Base-by-base conservation (phyloP, 768 basidiomycete genomes). In the Auriscalpium orientale region DNA sequence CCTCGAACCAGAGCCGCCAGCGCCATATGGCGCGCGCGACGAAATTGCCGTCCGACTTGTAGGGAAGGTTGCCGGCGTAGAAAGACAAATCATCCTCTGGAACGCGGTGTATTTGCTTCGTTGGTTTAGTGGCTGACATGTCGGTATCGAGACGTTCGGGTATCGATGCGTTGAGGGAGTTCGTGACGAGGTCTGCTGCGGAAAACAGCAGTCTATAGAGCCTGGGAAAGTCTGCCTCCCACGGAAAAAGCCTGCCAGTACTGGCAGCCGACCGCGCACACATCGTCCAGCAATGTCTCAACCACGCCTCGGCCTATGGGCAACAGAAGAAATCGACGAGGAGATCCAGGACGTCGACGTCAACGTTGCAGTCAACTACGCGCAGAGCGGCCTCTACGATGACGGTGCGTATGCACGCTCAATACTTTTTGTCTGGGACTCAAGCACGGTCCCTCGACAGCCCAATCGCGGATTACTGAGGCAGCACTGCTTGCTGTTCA, bases 301-400 rank as follows among this genome's bases (percentile, higher is more conserved):
- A 71, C 86, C 85, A 70, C 80, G 87, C 35, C 80, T 81, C 55
- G 76, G 84, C 34, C 64, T 89, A 21, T 91, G 89, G 88, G 81
- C 81, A n/a, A 76, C 85, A 8, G 89, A 91, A 63, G 90, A 91
- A 64, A 76, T 89, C 57, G 90, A 91, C 58, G 87, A 90, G 56
- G 90, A 83, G 33, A 71, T 82, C 21, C 76, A 79, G 60, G 82
- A 89, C 64, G 85, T 85, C 38, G 87, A 89, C 63, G 75, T 90
- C 46, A 80, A 78, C 58, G 75, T 87, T 53, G 80, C 83, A 12
- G 80, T 86, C 57, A 83, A 74, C 65, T 87, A 85, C 63, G 83
- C 81, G n/a, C 84, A 83, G 65, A 81, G 74, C 62, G 81, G 80
- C 4, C 74, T 78, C 54, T 87, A 84, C 65, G 85, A 88, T 46